These are phyloP conservation scores for Albugo laibachii DNA, from an alignment of 352 stramenopile genomes.

Conservation along the genomic window DNA sequence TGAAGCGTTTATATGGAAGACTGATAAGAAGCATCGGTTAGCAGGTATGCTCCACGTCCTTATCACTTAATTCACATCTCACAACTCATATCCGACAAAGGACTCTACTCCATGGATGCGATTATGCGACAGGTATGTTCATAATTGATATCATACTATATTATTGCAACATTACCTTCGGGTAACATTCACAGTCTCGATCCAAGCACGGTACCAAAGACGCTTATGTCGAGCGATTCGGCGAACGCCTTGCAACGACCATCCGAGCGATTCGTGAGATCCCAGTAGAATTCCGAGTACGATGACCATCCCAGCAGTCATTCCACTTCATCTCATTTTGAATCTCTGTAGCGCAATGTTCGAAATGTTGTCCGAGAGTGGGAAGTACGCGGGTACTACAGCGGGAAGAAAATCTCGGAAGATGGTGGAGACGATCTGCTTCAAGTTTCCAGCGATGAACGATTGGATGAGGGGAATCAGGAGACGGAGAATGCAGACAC, in stretches of 20 bases:
- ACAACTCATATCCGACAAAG: slow-evolving; percentile 11
- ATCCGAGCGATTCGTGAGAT: slow-evolving; percentile 51
- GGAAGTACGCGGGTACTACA: slow-evolving; percentile 52
- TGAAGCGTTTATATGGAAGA: slow-evolving; percentile 69
- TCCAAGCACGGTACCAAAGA: slow-evolving; percentile 44
- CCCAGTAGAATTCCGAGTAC: slow-evolving; percentile 33
- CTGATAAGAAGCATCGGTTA: slow-evolving; percentile 57
- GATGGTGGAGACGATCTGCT: slow-evolving; percentile 23
- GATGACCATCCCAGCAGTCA: neutral
- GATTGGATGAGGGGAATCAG: too few species aligned
- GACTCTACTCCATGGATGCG: slow-evolving; percentile 63
- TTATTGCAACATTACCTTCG: neutral
- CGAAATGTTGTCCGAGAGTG: slow-evolving; percentile 60
- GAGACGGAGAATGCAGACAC: neutral
- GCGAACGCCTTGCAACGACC: slow-evolving; percentile 51
- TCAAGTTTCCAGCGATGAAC: slow-evolving; percentile 1
- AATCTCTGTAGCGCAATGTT: slow-evolving; percentile 20
- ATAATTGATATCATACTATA: slow-evolving; percentile 1
- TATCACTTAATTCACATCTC: slow-evolving; percentile 1
- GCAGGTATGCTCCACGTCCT: slow-evolving; percentile 16
- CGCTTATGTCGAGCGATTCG: slow-evolving; percentile 56
- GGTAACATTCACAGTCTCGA: slow-evolving; percentile 19
- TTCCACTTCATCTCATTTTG: neutral
- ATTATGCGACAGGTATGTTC: slow-evolving; percentile 51
- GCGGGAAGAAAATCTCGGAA: slow-evolving; percentile 32